Evolutionary conservation across 2,329 filamentous ascomycete genomes (phyloP).

Genomic region (Aspergillus sp.): DNA sequence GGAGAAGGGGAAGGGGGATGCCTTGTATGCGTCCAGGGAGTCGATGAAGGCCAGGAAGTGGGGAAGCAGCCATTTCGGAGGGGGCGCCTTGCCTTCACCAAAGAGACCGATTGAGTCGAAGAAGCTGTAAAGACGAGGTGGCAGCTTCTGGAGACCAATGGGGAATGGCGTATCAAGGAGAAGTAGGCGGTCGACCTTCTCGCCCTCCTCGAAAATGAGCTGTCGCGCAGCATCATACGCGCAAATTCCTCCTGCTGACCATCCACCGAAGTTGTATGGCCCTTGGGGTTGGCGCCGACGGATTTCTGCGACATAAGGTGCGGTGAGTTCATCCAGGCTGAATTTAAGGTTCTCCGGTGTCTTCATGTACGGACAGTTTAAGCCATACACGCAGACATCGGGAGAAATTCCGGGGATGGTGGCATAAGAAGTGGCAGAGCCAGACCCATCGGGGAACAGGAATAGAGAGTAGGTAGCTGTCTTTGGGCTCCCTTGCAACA

Average conservation of each 20-base stretch:
- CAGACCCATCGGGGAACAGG: slow-evolving; percentile 43
- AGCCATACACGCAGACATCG: slow-evolving; percentile 39
- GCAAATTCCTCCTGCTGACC: slow-evolving; percentile 72
- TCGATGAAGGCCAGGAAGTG: slow-evolving; percentile 50
- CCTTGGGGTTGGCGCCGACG: slow-evolving; percentile 44
- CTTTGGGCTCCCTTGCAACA: slow-evolving; percentile 40
- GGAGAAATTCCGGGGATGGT: slow-evolving; percentile 37
- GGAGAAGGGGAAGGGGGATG: slow-evolving; percentile 22
- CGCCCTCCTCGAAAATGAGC: slow-evolving; percentile 50
- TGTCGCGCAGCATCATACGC: slow-evolving; percentile 64
- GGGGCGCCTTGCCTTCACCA: slow-evolving; percentile 38
- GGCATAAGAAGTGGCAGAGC: slow-evolving; percentile 43
- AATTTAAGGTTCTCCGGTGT: slow-evolving; percentile 31
- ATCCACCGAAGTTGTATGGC: slow-evolving; percentile 65
- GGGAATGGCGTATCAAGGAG: slow-evolving; percentile 65
- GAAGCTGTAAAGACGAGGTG: slow-evolving; percentile 48
- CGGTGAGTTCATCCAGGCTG: slow-evolving; percentile 31
- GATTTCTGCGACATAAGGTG: slow-evolving; percentile 40
- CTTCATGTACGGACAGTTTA: slow-evolving; percentile 43
- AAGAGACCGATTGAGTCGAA: slow-evolving; percentile 46
- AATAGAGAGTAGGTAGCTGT: slow-evolving; percentile 39
- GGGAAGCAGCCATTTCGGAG: slow-evolving; percentile 47
- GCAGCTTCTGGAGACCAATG: slow-evolving; percentile 63
- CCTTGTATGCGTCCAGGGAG: slow-evolving; percentile 42
- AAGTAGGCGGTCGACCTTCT: slow-evolving; percentile 56